Conservation (phyloP, 192 early-diverging fungal species). For the Coemansia umbellata region DNA sequence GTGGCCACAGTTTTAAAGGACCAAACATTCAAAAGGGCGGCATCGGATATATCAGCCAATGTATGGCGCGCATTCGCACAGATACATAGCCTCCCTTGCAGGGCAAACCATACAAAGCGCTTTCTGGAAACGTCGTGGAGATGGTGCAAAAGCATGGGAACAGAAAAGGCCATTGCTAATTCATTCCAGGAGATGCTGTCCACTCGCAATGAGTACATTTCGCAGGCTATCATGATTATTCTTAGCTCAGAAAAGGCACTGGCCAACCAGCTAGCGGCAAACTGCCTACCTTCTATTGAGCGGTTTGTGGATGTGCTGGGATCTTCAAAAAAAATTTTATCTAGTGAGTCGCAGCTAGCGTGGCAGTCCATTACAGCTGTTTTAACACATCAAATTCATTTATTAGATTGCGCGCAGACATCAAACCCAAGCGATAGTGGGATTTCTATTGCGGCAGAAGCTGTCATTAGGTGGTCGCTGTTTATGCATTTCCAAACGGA, state of each 20-base stretch:
- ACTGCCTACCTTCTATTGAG: neutral
- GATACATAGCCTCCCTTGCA: neutral
- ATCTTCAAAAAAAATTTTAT: neutral
- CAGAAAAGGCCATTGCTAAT: neutral
- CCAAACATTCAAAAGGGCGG: neutral
- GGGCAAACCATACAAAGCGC: neutral
- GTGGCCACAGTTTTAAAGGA: constrained; percentile 13
- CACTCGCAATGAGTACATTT: constrained; percentile 12
- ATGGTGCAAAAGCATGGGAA: constrained; percentile 25
- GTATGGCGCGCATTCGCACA: neutral
- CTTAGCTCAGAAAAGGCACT: neutral
- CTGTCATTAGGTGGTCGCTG: constrained; percentile 12
- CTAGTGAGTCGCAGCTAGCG: neutral
- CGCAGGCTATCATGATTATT: neutral
- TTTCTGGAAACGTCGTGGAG: constrained; percentile 33
- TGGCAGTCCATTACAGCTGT: constrained; percentile 10
- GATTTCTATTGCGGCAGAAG: neutral
- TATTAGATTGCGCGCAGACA: neutral
- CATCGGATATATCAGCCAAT: neutral
- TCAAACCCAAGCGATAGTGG: neutral
- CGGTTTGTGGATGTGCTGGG: neutral
- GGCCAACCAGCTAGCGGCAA: neutral
- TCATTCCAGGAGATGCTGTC: constrained; percentile 10
- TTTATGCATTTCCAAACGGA: neutral
- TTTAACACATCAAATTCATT: neutral